Evolutionary conservation across 179 eudicot genomes (phyloP), one percentile per base, ranked within the genome.

Genomic region (Amaranthus tricolor): DNA sequence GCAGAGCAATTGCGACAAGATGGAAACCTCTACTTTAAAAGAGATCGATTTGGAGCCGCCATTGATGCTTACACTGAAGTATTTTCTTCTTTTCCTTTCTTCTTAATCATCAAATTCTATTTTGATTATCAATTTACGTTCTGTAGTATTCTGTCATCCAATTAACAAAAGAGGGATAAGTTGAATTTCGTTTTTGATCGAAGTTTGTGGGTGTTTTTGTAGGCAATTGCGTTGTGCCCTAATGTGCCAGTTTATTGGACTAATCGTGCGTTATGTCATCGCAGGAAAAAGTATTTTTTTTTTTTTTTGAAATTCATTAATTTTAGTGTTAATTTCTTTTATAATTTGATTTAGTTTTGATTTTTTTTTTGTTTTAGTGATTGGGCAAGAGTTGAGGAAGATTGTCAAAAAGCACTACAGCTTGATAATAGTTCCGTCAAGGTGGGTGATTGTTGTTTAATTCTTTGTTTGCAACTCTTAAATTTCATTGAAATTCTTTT

Each of bases 41-140:
- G 88, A 67, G 76, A 80, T 5, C 82, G 90, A 20, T 87, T 90
- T 43, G 87, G 85, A 11, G 97, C 98, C 43, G 98, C 98, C 71
- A 92, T 94, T 77, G 97, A 92, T 87, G 98, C 98, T 53, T 94
- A 92, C 59, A 94, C 98, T 1, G 96, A 86, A 94, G 98, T 88
- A 44, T 56, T 12, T 5, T 15, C 62, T 43, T 53, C 58, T 9
- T 7, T 17, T 14, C 45, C 20, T 6, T 74, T n/a, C 7, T 51
- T 62, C 14, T 0, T 54, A 12, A 59, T 50, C 16, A 1, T 57
- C 21, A 15, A 50, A 20, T 44, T 55, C 20, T 11, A 43, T 9
- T 62, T 62, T 59, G 3, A 9, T 2, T 9, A 21, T 6, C 0
- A 19, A 50, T 17, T 67, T 10, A 7, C 1, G 56, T 11, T 67